Evolutionary conservation across 176 grass and related monocot species (phyloP).

Genomic region (Ensete ventricosum): DNA sequence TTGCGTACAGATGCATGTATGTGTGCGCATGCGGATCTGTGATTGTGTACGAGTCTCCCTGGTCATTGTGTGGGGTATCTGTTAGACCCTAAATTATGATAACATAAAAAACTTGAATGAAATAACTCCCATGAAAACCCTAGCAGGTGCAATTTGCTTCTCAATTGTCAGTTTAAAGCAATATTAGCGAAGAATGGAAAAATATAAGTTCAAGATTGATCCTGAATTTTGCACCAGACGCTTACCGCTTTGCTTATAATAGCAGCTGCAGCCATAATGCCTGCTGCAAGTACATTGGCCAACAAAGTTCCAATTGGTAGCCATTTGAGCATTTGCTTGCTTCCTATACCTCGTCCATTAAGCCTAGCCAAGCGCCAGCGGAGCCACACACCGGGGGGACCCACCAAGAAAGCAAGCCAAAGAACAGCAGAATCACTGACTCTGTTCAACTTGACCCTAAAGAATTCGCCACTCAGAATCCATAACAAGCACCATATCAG

Average conservation of each 20-base stretch:
- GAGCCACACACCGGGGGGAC: slow-evolving; percentile 74
- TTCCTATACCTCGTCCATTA: slow-evolving; percentile 67
- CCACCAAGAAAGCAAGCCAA: slow-evolving; percentile 70
- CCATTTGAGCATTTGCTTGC: slow-evolving; percentile 53
- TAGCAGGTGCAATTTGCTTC: neutral
- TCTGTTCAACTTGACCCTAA: slow-evolving; percentile 40
- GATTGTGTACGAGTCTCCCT: too few species aligned
- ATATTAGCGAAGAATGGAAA: neutral
- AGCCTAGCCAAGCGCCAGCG: slow-evolving; percentile 85
- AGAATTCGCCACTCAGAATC: slow-evolving; percentile 53
- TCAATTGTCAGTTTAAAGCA: neutral
- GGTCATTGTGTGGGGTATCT: too few species aligned
- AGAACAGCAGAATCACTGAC: slow-evolving; percentile 37
- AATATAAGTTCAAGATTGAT: neutral
- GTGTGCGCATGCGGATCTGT: too few species aligned
- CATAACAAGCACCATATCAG: slow-evolving; percentile 46
- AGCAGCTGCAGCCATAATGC: slow-evolving; percentile 62
- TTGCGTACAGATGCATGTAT: too few species aligned
- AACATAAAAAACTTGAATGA: too few species aligned
- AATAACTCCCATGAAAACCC: too few species aligned
- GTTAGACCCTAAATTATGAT: too few species aligned
- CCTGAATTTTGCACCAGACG: too few species aligned
- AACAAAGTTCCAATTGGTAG: slow-evolving; percentile 71
- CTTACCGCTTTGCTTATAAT: slow-evolving; percentile 59
- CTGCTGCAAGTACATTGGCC: slow-evolving; percentile 80